Evolutionary conservation across 306 rosid species (phyloP), one percentile per base, ranked within the genome.

Genomic region (Urtica urens): DNA sequence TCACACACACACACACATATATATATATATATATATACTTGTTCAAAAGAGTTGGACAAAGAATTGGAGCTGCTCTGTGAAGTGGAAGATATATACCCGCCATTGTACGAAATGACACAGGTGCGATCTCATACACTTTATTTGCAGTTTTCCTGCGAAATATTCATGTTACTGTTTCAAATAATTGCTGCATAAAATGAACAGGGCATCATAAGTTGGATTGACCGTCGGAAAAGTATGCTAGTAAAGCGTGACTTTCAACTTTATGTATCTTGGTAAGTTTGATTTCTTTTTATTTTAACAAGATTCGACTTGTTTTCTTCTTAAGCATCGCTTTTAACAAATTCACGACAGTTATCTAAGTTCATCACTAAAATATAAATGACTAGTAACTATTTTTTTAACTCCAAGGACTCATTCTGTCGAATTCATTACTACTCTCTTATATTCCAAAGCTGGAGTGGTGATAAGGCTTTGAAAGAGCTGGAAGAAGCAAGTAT

Each of bases 401-500:
- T n/a, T n/a, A n/a, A n/a, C n/a, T n/a, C n/a, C n/a, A n/a, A n/a
- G n/a, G n/a, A n/a, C n/a, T 49, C 39, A 25, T 47, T 38, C 35
- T 39, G 8, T 31, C 57, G 40, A 28, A 24, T 51, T 37, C 61
- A 19, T 58, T 31, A 13, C 8, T 29, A 40, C 18, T n/a, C n/a
- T 21, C 15, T 57, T 63, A 24, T 43, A 44, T 72, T 59, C 40
- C 49, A 52, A 56, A 88, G 97, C 68, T 88, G 97, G 97, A 84
- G 86, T 11, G 97, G 95, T 30, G 83, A 77, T 51, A 79, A 74
- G 70, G 97, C 97, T 49, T 67, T 72, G 63, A 63, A 73, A 64
- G 95, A 88, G 68, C 93, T 88, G 26, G 77, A 84, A 63, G 95
- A 78, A 60, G 90, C 97, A 45, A 88, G 84, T 81, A 72, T 88